Conservation (phyloP, 2,329 filamentous ascomycete genomes). For the Aspergillus tamarii region DNA sequence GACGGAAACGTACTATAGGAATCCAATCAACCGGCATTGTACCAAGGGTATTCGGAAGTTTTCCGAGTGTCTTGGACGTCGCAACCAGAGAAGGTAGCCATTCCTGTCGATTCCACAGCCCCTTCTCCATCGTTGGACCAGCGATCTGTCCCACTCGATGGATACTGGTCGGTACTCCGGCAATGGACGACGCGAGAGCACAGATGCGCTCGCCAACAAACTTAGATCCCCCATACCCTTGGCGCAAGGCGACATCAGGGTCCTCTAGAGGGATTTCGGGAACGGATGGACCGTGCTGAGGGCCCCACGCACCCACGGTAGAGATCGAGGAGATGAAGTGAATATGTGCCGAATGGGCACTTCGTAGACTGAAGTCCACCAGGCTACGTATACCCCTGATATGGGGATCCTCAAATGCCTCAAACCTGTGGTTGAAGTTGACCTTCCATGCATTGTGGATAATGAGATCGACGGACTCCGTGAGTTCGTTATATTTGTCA, state of each 20-base stretch:
- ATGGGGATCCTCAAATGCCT: constrained; percentile 29
- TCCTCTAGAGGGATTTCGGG: constrained; percentile 14
- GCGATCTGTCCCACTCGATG: constrained; percentile 41
- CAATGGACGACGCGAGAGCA: constrained; percentile 25
- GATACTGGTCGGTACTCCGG: constrained; percentile 26
- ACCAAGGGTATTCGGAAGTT: constrained; percentile 53
- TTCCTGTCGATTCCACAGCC: constrained; percentile 60
- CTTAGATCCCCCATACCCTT: constrained; percentile 42
- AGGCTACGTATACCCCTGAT: constrained; percentile 29
- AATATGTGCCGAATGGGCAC: neutral
- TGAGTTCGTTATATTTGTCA: constrained; percentile 17
- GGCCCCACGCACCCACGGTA: constrained; percentile 22
- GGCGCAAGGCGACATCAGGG: neutral
- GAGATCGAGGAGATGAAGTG: constrained; percentile 32
- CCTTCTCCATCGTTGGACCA: constrained; percentile 37
- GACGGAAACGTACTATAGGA: constrained; percentile 19
- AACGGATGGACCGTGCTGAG: constrained; percentile 27
- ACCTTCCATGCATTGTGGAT: constrained; percentile 39
- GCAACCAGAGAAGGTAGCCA: constrained; percentile 48
- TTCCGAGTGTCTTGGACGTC: constrained; percentile 54
- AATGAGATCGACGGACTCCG: constrained; percentile 22
- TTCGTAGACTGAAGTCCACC: constrained; percentile 24
- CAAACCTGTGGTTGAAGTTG: constrained; percentile 34
- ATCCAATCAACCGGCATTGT: constrained; percentile 52
- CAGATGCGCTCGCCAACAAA: constrained; percentile 52